These are phyloP conservation scores for Opeltia flavorubescens DNA, from an alignment of 495 filamentous ascomycete species.

Conservation along the genomic window DNA sequence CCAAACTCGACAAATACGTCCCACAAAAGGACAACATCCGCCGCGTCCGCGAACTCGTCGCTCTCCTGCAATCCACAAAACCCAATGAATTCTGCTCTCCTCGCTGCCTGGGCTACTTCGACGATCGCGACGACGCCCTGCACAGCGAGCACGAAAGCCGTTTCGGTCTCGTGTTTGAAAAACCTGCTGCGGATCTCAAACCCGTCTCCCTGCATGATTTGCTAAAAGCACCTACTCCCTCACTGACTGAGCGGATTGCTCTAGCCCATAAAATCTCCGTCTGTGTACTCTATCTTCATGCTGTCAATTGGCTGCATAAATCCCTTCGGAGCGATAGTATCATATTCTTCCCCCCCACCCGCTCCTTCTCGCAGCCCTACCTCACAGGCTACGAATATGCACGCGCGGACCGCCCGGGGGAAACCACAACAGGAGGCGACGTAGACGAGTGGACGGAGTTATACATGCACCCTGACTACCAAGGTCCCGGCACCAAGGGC, in stretches of 20 bases:
- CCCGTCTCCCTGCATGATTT: constrained; percentile 4
- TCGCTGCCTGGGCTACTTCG: constrained; percentile 22
- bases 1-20: neutral
- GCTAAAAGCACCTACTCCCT: constrained; percentile 2
- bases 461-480: constrained; percentile 19
- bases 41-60: constrained; percentile 6
- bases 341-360: constrained; percentile 26
- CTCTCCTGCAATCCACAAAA: constrained; percentile 7
- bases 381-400: constrained; percentile 21
- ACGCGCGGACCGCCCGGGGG: constrained; percentile 8
- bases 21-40: constrained; percentile 1
- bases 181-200: constrained; percentile 3
- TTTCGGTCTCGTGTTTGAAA: constrained; percentile 24
- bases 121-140: constrained; percentile 12
- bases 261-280: constrained; percentile 7
- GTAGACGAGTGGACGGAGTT: constrained; percentile 15
- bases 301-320: constrained; percentile 46
- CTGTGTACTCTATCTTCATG: constrained; percentile 25
- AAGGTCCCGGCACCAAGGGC: constrained; percentile 4
- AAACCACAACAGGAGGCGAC: constrained; percentile 7
- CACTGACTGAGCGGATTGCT: constrained; percentile 6
- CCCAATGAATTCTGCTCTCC: constrained; percentile 22
- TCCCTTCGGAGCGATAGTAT: constrained; percentile 38
- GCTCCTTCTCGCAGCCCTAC: neutral
- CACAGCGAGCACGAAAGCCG: constrained; percentile 13